Base-by-base conservation (phyloP, 495 filamentous ascomycete genomes). In the Friedmanniomyces simplex region DNA sequence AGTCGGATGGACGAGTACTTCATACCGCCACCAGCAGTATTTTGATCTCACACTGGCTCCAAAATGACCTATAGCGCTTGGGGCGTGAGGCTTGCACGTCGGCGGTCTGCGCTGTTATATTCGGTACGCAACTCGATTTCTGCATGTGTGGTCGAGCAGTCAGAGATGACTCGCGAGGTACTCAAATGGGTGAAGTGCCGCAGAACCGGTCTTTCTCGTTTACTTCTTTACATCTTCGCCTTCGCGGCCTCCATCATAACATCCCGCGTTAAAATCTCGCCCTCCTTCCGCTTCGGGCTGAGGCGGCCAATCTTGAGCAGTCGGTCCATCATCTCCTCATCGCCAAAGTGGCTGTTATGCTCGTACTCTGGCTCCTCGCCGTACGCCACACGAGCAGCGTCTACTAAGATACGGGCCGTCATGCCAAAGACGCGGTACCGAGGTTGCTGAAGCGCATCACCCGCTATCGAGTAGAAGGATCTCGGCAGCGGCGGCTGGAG, bases 391-490 rank as follows among this genome's bases (percentile, higher is more conserved):
- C 87, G 77, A 11, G 91, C 89, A 2, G 84, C 83, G 69, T 96
- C 91, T 2, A 95, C 86, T 39, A 95, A 63, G 28, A 95, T 91
- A 39, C 88, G 74, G 8, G 88, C 90, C 47, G 91, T 96, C 87
- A 95, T 91, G 20, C 90, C 90, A 76, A 87, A 95, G 7, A 96
- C 88, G 21, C 85, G 79, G 67, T 89, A 91, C 18, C 82, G 74
- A 47, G 73, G 58, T 18, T 73, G 67, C 0, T 68, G 65, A 1
- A 68, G 42, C 21, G 74, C 70, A 64, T 77, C 72, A 18, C 46
- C 51, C 8, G 50, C 30, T 3, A 42, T 59, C 0, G 14, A 16
- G 56, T 63, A 63, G 56, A 63, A 63, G 0, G 50, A 34, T 13
- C 37, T 20, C 25, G 60, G 60, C 11, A 63, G 30, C 8, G 60